phyloP scores from a whole-genome alignment of 306 rosid genomes.

The Prunus davidiana region DNA sequence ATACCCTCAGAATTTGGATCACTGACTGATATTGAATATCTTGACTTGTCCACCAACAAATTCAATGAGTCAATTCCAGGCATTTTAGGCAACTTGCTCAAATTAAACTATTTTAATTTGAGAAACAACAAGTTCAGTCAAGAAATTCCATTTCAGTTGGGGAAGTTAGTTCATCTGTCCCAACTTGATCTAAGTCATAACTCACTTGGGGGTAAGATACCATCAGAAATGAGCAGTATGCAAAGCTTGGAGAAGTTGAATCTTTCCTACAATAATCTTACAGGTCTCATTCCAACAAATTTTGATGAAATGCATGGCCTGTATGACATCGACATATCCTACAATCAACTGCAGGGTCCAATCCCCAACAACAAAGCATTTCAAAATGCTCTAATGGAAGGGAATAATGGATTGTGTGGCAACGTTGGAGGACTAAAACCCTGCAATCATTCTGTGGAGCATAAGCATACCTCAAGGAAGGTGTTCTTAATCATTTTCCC shows the following conservation, averaged over 20 bases:
- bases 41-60: conserved; percentile 12
- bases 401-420: conserved; percentile 15
- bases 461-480: neutral
- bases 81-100: neutral
- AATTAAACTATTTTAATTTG: neutral
- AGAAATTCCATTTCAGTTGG: conserved; percentile 15
- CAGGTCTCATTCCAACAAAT: conserved; percentile 7
- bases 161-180: conserved; percentile 1
- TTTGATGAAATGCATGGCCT: conserved; percentile 5
- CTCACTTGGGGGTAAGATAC: conserved; percentile 1
- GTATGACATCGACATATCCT: neutral
- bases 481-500: conserved; percentile 1
- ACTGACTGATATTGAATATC: neutral
- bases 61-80: neutral
- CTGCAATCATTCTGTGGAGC: neutral
- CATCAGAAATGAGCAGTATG: conserved; percentile 3
- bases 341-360: conserved; percentile 20
- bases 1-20: conserved; percentile 3
- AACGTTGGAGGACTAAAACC: conserved; percentile 16
- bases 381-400: conserved; percentile 3
- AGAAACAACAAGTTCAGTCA: conserved; percentile 8
- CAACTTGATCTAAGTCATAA: conserved; percentile 7
- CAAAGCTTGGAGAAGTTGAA: conserved; percentile 14
- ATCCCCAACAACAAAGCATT: conserved; percentile 17
- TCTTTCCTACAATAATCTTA: conserved; percentile 8